Evolutionary conservation across 176 grass and related monocot genomes (phyloP), one percentile per base, ranked within the genome.

Genomic region (Areca catechu): DNA sequence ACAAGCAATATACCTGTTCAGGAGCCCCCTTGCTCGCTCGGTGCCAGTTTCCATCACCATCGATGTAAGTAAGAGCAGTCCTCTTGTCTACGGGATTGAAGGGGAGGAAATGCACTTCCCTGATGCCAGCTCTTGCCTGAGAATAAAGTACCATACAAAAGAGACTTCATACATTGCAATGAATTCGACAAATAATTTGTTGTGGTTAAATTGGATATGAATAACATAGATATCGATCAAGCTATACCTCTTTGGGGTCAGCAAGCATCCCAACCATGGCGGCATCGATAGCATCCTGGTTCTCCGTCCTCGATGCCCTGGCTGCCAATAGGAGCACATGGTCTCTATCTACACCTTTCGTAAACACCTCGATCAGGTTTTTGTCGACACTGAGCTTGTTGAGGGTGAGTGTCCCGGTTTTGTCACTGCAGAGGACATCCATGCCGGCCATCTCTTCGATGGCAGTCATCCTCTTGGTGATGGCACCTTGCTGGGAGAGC

Each of bases 181-280:
- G 3, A 43, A 43, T 43, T 43, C 34, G 14, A 43, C 10, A 43
- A 37, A 12, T 43, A 9, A 43, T 43, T 43, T 12, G 5, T 30
- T 30, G 4, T 30, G 29, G 29, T 30, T 10, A 2, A 37, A 37
- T 2, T 37, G 9, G 34, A 37, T 12, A 12, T 10, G 34, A 12
- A 12, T 12, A 5, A 62, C 6, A 2, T 5, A 10, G 22, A 7
- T 18, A 66, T 22, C 2, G 21, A 65, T 19, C 22, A 64, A 20
- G 20, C 5, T 50, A 16, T 72, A 80, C 77, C 83, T 96, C 91
- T 76, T 96, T 96, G 50, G 91, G 91, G 53, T 96, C 91, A 53
- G 91, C 91, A 82, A 96, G 91, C 86, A 96, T 96, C 25, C 91
- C 91, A 63, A 96, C 91, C 91, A 96, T 90, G 75, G 86, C 86